Conservation (phyloP, 192 early-diverging fungal genomes). For the Haplosporangium gracile region DNA sequence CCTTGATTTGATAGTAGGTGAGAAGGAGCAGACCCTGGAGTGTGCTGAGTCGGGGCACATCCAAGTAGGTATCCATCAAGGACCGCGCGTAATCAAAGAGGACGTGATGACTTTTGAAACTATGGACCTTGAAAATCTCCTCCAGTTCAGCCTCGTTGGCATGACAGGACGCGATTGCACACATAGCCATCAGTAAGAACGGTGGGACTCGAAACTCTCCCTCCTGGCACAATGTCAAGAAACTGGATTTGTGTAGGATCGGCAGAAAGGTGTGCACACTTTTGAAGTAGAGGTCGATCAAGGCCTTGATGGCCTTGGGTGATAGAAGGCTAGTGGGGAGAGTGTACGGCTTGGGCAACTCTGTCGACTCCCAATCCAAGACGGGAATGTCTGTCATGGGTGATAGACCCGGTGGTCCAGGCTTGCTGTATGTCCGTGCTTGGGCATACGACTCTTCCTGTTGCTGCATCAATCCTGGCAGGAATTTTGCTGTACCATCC, state of each 20-base stretch:
- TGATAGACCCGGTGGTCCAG: not conserved
- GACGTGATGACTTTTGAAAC: constrained; percentile 17
- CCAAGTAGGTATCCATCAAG: constrained; percentile 61
- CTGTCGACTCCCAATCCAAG: constrained; percentile 32
- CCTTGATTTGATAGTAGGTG: constrained; percentile 63
- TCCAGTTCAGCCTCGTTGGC: constrained; percentile 14
- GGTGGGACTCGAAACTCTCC: constrained; percentile 55
- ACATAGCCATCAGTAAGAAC: constrained; percentile 65
- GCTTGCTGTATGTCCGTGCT: constrained; percentile 4
- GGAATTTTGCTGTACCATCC: constrained; percentile 24
- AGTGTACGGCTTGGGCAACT: constrained; percentile 31
- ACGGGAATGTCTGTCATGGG: not conserved
- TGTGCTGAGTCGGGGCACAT: constrained; percentile 64
- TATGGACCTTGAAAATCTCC: constrained; percentile 2
- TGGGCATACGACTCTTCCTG: constrained; percentile 25
- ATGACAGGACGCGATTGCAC: constrained; percentile 57
- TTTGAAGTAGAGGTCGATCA: constrained; percentile 65
- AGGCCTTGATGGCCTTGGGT: constrained; percentile 9
- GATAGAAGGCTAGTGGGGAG: constrained; percentile 19
- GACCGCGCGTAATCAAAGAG: constrained; percentile 37
- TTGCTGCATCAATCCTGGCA: constrained; percentile 7
- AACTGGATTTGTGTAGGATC: constrained; percentile 62
- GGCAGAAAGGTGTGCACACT: constrained; percentile 68
- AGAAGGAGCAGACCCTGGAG: constrained; percentile 66
- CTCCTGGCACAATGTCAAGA: constrained; percentile 50